Conservation (phyloP, 2,329 filamentous ascomycete species). For the Nemania serpens region DNA sequence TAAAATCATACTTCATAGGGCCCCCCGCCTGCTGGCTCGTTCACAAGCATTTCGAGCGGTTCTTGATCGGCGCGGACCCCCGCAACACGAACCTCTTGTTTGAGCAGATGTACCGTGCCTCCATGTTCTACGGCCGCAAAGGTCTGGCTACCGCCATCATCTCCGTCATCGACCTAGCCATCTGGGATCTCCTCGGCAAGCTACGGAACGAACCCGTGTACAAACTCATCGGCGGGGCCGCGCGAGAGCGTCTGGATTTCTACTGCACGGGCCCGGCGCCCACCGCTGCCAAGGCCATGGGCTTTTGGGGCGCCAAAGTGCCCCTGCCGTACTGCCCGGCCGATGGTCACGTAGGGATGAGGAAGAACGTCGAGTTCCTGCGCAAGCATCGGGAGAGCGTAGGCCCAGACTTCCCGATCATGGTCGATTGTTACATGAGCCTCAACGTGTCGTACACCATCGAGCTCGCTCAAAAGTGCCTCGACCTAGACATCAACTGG, state of each 20-base stretch:
- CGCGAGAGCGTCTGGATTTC: conserved; percentile 80
- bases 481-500: conserved; percentile 90
- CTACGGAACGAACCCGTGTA: conserved; percentile 92
- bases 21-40: conserved; percentile 94
- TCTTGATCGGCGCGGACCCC: conserved; percentile 86
- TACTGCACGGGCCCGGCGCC: conserved; percentile 95
- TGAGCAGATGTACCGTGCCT: conserved; percentile 94
- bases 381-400: conserved; percentile 82
- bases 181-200: conserved; percentile 93
- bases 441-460: conserved; percentile 93
- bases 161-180: conserved; percentile 88
- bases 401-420: conserved; percentile 87
- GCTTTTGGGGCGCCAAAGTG: conserved; percentile 90
- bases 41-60: conserved; percentile 90
- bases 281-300: conserved; percentile 77
- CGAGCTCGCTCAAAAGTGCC: conserved; percentile 81
- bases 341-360: conserved; percentile 79
- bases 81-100: conserved; percentile 90
- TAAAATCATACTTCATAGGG: conserved; percentile 49
- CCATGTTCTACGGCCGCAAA: conserved; percentile 96
- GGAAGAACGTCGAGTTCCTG: conserved; percentile 89
- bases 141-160: conserved; percentile 89
- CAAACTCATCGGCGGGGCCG: conserved; percentile 91
- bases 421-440: conserved; percentile 98
- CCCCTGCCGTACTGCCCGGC: conserved; percentile 88